Evolutionary conservation across 352 stramenopile genomes (phyloP), one percentile per base, ranked within the genome.

Genomic region (Phytophthora megakarya): DNA sequence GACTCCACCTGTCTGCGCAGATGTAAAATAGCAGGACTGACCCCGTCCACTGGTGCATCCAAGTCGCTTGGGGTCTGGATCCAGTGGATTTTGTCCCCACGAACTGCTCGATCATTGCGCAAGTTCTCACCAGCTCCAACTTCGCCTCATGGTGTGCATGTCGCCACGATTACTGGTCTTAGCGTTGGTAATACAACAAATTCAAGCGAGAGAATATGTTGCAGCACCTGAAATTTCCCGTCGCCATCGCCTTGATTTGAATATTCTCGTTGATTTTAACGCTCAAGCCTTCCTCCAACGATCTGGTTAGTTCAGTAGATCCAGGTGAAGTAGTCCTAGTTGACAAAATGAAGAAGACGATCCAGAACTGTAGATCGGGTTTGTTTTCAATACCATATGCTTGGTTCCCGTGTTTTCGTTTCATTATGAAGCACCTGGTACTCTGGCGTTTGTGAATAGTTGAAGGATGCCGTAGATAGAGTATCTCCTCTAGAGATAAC

Each of bases 231-330:
- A 95, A 28, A 67, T 89, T 43, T 83, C 79, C 42, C 84, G 86
- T n/a, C 84, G 84, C 30, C 86, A 95, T 43, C 84, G 86, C 9
- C 43, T 95, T 7, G 86, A 95, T 49, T 50, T 95, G 45, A 93
- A 93, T 53, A 13, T 95, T 33, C 75, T 95, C 3, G 80, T 92
- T 19, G 84, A 95, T 44, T 84, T 79, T 42, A 59, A 90, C 25
- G 52, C 65, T 3, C 16, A 57, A n/a, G 53, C 13, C 10, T 93
- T 95, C 33, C 22, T 89, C 3, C 26, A 46, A 19, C n/a, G n/a
- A n/a, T n/a, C n/a, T n/a, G n/a, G n/a, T n/a, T n/a, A n/a, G n/a
- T n/a, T n/a, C n/a, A n/a, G n/a, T n/a, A n/a, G n/a, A n/a, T n/a
- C n/a, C n/a, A n/a, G n/a, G n/a, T n/a, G n/a, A n/a, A n/a, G n/a